Evolutionary conservation across 2,329 filamentous ascomycete genomes (phyloP), one percentile per base, ranked within the genome.

Genomic region (Stenocarpella maydis): DNA sequence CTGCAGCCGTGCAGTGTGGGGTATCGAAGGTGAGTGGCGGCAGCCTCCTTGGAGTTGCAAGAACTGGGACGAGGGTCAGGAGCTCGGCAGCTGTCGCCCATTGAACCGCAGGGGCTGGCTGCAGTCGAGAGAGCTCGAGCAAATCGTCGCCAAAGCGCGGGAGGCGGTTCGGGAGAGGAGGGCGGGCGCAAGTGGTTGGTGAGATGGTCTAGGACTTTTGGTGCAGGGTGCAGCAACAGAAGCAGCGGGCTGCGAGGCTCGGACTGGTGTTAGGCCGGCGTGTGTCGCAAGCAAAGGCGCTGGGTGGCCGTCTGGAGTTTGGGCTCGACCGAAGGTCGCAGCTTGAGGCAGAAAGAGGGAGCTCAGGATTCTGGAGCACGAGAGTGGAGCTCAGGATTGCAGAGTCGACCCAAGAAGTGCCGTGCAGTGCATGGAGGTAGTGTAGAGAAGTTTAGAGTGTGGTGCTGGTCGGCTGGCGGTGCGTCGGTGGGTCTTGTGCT

Each of bases 1-100:
- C 37, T 60, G 58, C 68, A 58, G 69, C 66, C 67, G 67, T 54
- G 68, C 49, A 55, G 55, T 67, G 69, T 72, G 69, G 68, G 72
- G 69, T 70, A 70, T 66, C 39, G 24, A 52, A 43, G 26, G 49
- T n/a, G 61, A 34, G 19, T 31, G 58, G n/a, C 47, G 64, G 54
- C 54, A 67, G 63, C 49, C 55, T 67, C 54, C 63, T 52, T 43
- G 61, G 31, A 21, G 39, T 26, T 28, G 26, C 60, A 31, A 47
- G 54, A 65, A 68, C 54, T 50, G 60, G 69, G 60, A 24, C 28
- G 61, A 28, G 49, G 28, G 60, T 53, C 45, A 55, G 28, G 60
- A 58, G 50, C 53, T 54, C 43, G 50, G 43, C 52, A 55, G 58
- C 41, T 61, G 19, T 41, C 41, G 41, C 55, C 26, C 55, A 47